These are phyloP conservation scores for Trapa incisa DNA, from an alignment of 345 rosid species.

Conservation along the genomic window DNA sequence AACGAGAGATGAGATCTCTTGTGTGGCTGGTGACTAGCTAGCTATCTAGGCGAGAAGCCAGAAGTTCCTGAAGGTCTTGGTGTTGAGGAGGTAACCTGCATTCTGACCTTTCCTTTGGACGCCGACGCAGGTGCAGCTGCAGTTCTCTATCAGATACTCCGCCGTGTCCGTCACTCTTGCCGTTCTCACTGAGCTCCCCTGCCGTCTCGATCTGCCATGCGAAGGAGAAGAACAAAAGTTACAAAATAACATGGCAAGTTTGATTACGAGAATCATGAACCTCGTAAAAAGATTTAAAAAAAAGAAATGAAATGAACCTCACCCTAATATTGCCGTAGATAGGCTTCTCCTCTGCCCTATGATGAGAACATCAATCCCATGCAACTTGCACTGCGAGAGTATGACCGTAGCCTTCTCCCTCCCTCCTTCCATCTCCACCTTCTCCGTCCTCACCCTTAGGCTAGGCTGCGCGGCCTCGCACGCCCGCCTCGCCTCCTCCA, in stretches of 20 bases:
- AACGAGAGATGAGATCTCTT: no score
- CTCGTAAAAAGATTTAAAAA: no score
- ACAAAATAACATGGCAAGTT: no score
- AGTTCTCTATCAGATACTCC: slow-evolving; percentile 68
- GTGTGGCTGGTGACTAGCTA: no score
- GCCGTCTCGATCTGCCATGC: slow-evolving; percentile 25
- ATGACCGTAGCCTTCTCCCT: slow-evolving; percentile 43
- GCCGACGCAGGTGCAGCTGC: slow-evolving; percentile 71
- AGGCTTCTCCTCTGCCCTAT: slow-evolving; percentile 64
- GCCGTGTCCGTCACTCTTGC: slow-evolving; percentile 51
- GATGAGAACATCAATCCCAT: slow-evolving; percentile 48
- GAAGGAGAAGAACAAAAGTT: no score
- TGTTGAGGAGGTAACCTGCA: slow-evolving; percentile 76
- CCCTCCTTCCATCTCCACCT: slow-evolving; percentile 28
- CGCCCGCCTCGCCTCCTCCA: slow-evolving; percentile 52
- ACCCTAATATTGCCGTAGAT: slow-evolving; percentile 61
- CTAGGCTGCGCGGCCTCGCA: slow-evolving; percentile 56
- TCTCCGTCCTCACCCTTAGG: slow-evolving; percentile 26
- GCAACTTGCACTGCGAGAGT: slow-evolving; percentile 32
- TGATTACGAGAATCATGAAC: no score
- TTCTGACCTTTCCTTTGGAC: slow-evolving; percentile 77
- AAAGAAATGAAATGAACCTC: slow-evolving; percentile 5
- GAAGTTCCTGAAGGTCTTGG: slow-evolving; percentile 73
- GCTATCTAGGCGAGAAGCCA: slow-evolving; percentile 66
- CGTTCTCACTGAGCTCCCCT: slow-evolving; percentile 36